phyloP scores from a whole-genome alignment of 1,284 basidiomycete genomes.

The Apiotrichum veenhuisii region DNA sequence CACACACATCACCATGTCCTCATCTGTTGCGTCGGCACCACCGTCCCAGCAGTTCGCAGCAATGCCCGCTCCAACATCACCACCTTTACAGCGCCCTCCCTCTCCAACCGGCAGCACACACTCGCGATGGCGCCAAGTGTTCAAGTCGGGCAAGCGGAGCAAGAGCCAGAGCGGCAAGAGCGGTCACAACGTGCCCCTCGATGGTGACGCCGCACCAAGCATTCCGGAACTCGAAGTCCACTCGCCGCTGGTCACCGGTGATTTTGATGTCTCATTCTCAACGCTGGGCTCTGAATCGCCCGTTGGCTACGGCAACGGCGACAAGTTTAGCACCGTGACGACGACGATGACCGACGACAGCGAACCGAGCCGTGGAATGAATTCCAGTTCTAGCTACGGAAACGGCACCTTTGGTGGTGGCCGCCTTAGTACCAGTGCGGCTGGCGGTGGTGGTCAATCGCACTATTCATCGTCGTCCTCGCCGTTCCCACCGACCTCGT shows the following conservation, averaged over 20 bases:
- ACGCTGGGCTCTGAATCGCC: not conserved
- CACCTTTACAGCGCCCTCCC: not conserved
- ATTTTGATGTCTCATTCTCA: conserved; percentile 14
- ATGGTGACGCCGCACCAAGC: conserved; percentile 6
- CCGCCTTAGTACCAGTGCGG: not conserved
- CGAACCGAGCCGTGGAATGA: not conserved
- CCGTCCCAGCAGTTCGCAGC: conserved; percentile 2
- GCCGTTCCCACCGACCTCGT: conserved; percentile 14
- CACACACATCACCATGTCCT: too few species aligned
- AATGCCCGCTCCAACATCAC: conserved; percentile 1
- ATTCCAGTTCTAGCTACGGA: conserved; percentile 10
- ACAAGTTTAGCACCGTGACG: not conserved
- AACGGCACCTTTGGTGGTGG: not conserved
- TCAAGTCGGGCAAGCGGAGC: conserved; percentile 7
- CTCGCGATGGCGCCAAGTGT: conserved; percentile 10
- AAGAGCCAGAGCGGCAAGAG: conserved; percentile 1
- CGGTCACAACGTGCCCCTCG: not conserved
- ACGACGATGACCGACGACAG: conserved; percentile 6
- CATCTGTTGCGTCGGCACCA: conserved; percentile 9
- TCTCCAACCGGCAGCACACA: conserved; percentile 3
- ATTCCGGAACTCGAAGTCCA: conserved; percentile 20
- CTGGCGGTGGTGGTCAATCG: not conserved
- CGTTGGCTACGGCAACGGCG: not conserved
- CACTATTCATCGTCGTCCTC: not conserved
- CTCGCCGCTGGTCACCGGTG: conserved; percentile 10